Evolutionary conservation across 495 filamentous ascomycete species (phyloP).

Genomic region (Eremomyces bilateralis): DNA sequence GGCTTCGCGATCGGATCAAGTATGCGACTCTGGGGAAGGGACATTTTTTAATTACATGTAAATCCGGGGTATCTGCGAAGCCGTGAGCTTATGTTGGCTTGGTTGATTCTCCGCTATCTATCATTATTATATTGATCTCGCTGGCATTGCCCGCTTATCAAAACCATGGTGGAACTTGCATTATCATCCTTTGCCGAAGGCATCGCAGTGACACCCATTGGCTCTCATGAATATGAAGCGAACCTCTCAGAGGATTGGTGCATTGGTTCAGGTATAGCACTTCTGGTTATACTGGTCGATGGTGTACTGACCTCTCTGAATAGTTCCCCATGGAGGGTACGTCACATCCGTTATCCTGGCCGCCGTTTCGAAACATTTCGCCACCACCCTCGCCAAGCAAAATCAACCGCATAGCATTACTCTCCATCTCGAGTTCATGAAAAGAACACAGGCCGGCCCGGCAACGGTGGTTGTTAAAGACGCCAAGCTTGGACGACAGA

Average conservation of each 20-base stretch:
- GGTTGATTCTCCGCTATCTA: no score
- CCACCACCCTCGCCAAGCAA: slow-evolving; percentile 33
- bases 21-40: no score
- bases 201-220: slow-evolving; percentile 29
- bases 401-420: slow-evolving; percentile 41
- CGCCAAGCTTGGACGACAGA: slow-evolving; percentile 46
- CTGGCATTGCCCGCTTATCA: no score
- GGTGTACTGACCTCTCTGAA: no score
- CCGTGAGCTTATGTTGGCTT: no score
- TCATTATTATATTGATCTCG: no score
- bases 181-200: slow-evolving; percentile 40
- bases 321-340: slow-evolving; percentile 73
- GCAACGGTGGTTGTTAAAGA: slow-evolving; percentile 44
- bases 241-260: slow-evolving; percentile 41
- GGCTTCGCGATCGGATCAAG: no score
- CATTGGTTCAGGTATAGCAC: slow-evolving; percentile 38
- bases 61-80: no score
- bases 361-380: slow-evolving; percentile 40
- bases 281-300: neutral
- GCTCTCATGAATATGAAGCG: slow-evolving; percentile 37
- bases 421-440: slow-evolving; percentile 54
- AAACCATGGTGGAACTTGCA: no score
- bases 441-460: slow-evolving; percentile 40
- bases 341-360: slow-evolving; percentile 41
- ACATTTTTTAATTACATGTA: no score